Base-by-base conservation (phyloP, 352 stramenopile genomes). In the Globisporangium irregulare region DNA sequence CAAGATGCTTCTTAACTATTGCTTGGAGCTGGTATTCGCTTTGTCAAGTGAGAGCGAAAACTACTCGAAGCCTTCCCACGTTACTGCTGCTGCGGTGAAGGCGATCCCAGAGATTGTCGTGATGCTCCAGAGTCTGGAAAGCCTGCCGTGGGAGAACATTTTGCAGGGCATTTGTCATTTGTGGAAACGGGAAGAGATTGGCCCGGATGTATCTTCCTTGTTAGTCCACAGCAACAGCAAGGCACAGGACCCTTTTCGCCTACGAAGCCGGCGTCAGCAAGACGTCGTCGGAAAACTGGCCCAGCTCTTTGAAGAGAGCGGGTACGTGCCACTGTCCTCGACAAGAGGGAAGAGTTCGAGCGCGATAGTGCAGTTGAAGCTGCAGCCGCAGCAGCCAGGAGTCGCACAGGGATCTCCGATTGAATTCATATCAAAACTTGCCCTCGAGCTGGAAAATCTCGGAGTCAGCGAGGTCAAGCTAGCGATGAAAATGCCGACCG, bases 1-100 rank as follows among this genome's bases (percentile, higher is more conserved):
- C 29, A 57, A 69, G 24, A 9, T 53, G 15, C 62, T 85, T 10
- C 56, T 83, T n/a, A 18, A 66, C 32, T 75, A 48, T 25, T 83
- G 74, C 20, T 32, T 80, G 5, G 61, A 77, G 10, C 18, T 75
- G 41, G 15, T 79, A 2, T 22, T 77, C 9, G 25, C 27, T 18
- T 59, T 41, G 7, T 12, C 54, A 10, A n/a, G 54, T n/a, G 54
- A 38, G 4, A 24, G 18, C 20, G 27, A 12, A 1, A n/a, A 43
- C 54, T 5, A 32, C 27, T 32, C 27, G 14, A 38, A 8, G 8
- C 27, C 25, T 20, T 14, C 3, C 14, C 38, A 48, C 4, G 38
- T 18, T 22, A 12, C 59, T 8, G 59, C 55, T 25, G 36, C 64
- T 56, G 68, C 62, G 27, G 55, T 57, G 10, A 25, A 71, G 32